Conservation (phyloP, 805 yeast species). For the Kodamaea sagamina region DNA sequence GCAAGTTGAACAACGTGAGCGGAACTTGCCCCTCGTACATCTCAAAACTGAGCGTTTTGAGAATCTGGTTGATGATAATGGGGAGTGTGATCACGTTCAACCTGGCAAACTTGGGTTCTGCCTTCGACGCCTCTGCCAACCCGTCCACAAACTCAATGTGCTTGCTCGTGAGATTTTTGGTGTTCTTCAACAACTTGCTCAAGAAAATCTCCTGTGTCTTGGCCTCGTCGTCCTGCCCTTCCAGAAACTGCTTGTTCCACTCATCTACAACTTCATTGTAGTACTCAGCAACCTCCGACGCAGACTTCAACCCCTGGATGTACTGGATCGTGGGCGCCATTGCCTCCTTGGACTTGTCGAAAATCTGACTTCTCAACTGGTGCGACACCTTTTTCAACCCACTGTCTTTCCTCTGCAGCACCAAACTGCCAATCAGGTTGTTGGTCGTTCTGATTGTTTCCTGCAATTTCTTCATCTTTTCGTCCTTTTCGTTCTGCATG, state of each 20-base stretch:
- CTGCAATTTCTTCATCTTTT: conserved; percentile 10
- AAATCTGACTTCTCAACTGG: conserved; percentile 18
- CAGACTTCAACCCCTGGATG: conserved; percentile 18
- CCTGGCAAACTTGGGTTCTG: conserved; percentile 26
- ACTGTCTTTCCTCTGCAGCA: conserved; percentile 8
- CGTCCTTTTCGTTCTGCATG: conserved; percentile 7
- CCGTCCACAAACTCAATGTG: conserved; percentile 24
- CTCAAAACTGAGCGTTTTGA: conserved; percentile 26
- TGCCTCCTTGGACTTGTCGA: conserved; percentile 18
- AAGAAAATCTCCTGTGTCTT: conserved; percentile 2
- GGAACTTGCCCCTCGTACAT: conserved; percentile 40
- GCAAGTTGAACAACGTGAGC: conserved; percentile 35
- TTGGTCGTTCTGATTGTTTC: conserved; percentile 13
- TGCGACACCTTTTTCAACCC: conserved; percentile 13
- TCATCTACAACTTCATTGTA: conserved; percentile 16
- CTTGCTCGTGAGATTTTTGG: conserved; percentile 16
- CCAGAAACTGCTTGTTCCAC: conserved; percentile 15
- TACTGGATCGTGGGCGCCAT: conserved; percentile 26
- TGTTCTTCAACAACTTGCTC: conserved; percentile 11
- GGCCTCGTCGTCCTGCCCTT: not conserved
- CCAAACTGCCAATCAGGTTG: conserved; percentile 9
- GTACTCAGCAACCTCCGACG: conserved; percentile 20
- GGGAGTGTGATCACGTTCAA: conserved; percentile 40
- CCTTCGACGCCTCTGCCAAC: conserved; percentile 17
- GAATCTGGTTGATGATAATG: conserved; percentile 33